phyloP scores from a whole-genome alignment of 1,284 basidiomycete genomes.

The Ganoderma sp. region DNA sequence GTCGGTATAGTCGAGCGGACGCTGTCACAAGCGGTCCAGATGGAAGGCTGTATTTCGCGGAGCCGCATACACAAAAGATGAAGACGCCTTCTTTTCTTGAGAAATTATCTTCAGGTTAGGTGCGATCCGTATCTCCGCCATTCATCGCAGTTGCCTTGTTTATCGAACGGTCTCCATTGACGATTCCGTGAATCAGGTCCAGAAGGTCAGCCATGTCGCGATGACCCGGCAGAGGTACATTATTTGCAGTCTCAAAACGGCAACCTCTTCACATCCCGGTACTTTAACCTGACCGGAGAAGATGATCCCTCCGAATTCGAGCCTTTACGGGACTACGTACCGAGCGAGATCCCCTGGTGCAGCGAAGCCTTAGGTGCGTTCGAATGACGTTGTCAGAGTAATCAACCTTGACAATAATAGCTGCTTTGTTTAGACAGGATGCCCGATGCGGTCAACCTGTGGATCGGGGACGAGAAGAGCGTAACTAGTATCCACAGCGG shows the following conservation, averaged over 20 bases:
- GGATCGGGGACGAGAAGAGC: slow-evolving; percentile 83
- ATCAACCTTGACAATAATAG: slow-evolving; percentile 11
- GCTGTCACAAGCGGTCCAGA: slow-evolving; percentile 66
- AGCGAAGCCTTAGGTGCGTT: slow-evolving; percentile 75
- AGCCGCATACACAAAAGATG: slow-evolving; percentile 76
- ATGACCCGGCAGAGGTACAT: slow-evolving; percentile 50
- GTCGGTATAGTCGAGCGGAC: slow-evolving; percentile 74
- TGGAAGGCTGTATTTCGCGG: slow-evolving; percentile 73
- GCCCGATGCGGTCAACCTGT: slow-evolving; percentile 90
- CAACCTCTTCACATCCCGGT: slow-evolving; percentile 68
- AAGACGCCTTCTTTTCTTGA: slow-evolving; percentile 63
- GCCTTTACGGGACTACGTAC: slow-evolving; percentile 65
- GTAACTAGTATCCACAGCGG: slow-evolving; percentile 87
- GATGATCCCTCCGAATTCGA: slow-evolving; percentile 63
- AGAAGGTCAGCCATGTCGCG: not conserved
- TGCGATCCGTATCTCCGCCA: slow-evolving; percentile 27
- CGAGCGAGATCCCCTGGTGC: slow-evolving; percentile 74
- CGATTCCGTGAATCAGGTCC: not conserved
- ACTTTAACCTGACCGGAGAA: slow-evolving; percentile 45
- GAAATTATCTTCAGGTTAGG: slow-evolving; percentile 49
- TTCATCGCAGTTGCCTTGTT: not conserved
- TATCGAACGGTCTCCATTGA: not conserved
- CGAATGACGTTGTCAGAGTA: not conserved
- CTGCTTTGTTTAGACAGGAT: slow-evolving; percentile 50
- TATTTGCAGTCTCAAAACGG: slow-evolving; percentile 94